Base-by-base conservation (phyloP, 2,329 filamentous ascomycete species). In the Leptographium lundbergii region DNA sequence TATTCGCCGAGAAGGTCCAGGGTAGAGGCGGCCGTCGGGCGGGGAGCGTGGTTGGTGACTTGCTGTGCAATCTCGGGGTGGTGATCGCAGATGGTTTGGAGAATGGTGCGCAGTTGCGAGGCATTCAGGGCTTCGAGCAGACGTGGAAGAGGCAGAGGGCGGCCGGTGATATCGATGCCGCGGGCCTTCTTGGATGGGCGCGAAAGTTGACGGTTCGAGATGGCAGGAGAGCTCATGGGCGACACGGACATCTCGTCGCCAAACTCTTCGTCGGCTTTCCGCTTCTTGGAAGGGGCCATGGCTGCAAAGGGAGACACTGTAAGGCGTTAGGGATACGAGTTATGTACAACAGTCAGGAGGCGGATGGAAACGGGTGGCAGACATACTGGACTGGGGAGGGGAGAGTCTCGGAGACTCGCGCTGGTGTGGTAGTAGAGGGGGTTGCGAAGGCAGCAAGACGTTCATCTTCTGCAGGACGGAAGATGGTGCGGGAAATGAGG, bases 71-170 rank as follows among this genome's bases (percentile, higher is more conserved):
- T 87, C 64, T 88, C 85, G 4, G 91, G 90, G 69, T 95, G 90
- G 65, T 88, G 84, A 68, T 95, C 88, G 75, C 91, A 96, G 69
- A 99, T 88, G 58, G 88, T 86, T 70, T 91, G 89, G n/a, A 99
- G 80, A 1, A 96, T 85, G 42, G 83, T 84, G 65, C 92, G 86
- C 67, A 99, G 81, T 65, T 95, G 89, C 61, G 88, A 82, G 61
- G 86, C 86, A 68, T 95, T 89, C 52, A 99, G 82, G 0, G 94
- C 97, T 74, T 99, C 92, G 63, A 99, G 84, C n/a, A 99, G 81
- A 67, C 94, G 86, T 60, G 79, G 77, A 9, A 84, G 74, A 2
- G 75, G 67, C 50, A 84, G 73, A 22, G 79, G 79, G 29, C 80
- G 76, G n/a, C 81, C 81, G 54, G 73, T 70, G 61, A 90, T 71